Percentiles rank a stretch among this genome's conserved stretches.
Conservation (phyloP, 257 asterid species). For the Lithospermum erythrorhizon region DNA sequence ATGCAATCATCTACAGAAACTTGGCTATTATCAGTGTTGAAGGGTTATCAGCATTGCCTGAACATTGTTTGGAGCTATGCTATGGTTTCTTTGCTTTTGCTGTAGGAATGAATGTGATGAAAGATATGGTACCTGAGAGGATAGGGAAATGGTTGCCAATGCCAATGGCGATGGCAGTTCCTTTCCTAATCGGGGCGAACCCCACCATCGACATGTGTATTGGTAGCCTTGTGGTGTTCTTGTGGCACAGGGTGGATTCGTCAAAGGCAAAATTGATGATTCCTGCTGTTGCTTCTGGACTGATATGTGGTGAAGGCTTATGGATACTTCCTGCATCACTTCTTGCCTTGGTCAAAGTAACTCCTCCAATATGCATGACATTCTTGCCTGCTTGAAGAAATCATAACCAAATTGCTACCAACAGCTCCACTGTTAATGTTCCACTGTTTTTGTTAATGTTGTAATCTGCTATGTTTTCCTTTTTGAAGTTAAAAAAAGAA, state of each 20-base stretch:
- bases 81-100: conserved; percentile 66
- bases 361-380: conserved; percentile 79
- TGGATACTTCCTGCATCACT: conserved; percentile 76
- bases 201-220: conserved; percentile 82
- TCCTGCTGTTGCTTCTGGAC: conserved; percentile 80
- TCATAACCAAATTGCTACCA: neutral
- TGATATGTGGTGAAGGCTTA: conserved; percentile 82
- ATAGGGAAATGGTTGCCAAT: conserved; percentile 68
- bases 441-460: neutral
- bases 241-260: conserved; percentile 42
- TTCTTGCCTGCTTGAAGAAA: conserved; percentile 33
- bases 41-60: conserved; percentile 75
- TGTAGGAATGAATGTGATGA: conserved; percentile 32
- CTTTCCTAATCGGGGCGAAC: conserved; percentile 64
- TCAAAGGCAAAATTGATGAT: conserved; percentile 49
- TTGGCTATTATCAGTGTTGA: conserved; percentile 72
- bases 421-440: no score
- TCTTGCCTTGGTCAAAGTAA: conserved; percentile 56
- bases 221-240: conserved; percentile 54
- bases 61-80: conserved; percentile 67
- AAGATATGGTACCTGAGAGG: conserved; percentile 42
- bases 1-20: conserved; percentile 63
- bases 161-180: conserved; percentile 85
- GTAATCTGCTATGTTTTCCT: neutral
- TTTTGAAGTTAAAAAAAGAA: no score